phyloP scores from a whole-genome alignment of 2,329 filamentous ascomycete species.

The Pseudogymnoascus sp. region DNA sequence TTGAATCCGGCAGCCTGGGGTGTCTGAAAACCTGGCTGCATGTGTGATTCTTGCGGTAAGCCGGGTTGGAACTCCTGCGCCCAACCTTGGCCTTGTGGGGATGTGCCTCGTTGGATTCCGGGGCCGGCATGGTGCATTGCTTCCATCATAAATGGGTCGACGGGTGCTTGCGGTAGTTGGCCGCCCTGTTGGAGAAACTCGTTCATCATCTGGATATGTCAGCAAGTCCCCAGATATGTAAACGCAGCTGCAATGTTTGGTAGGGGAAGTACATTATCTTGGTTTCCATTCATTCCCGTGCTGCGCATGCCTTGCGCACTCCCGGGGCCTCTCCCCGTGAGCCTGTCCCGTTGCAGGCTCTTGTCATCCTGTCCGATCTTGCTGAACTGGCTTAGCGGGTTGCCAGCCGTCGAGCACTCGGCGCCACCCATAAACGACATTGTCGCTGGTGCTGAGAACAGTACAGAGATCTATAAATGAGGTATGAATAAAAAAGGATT shows the following conservation, averaged over 20 bases:
- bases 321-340: slow-evolving; percentile 67
- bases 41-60: slow-evolving; percentile 48
- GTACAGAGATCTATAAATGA: slow-evolving; percentile 2
- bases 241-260: background rate
- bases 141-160: slow-evolving; percentile 29
- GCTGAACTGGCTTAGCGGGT: slow-evolving; percentile 93
- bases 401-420: slow-evolving; percentile 93
- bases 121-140: slow-evolving; percentile 24
- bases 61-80: slow-evolving; percentile 57
- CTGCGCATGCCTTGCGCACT: slow-evolving; percentile 73
- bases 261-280: slow-evolving; percentile 55
- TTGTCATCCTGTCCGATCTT: slow-evolving; percentile 97
- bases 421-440: slow-evolving; percentile 97
- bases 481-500: background rate
- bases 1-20: slow-evolving; percentile 58
- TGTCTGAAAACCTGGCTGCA: slow-evolving; percentile 64
- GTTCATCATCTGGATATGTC: slow-evolving; percentile 70
- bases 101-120: slow-evolving; percentile 24
- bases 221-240: slow-evolving; percentile 9
- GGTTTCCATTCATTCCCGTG: slow-evolving; percentile 46
- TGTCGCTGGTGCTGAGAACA: background rate
- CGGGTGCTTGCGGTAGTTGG: slow-evolving; percentile 47
- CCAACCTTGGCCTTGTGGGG: slow-evolving; percentile 45
- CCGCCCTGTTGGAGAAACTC: slow-evolving; percentile 78
- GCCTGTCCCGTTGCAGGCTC: slow-evolving; percentile 82